Percentiles rank a stretch among this genome's conserved stretches.
Conservation (phyloP, 2,329 filamentous ascomycete genomes). For the Xylariales sp. region DNA sequence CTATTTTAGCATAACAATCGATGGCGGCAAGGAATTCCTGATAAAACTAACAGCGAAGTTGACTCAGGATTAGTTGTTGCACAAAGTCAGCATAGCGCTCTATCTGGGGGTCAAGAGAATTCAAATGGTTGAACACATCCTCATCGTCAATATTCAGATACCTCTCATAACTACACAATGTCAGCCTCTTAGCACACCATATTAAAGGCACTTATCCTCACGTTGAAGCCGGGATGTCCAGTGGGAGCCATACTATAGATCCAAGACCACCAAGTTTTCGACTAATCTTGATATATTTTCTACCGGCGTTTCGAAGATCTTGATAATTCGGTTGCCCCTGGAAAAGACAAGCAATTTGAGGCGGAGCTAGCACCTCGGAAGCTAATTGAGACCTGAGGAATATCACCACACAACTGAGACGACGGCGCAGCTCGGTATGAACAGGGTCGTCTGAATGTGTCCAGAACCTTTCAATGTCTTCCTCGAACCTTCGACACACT, state of each 20-base stretch:
- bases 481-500: slow-evolving; percentile 8
- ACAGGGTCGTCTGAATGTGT: slow-evolving; percentile 5
- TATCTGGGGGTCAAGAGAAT: slow-evolving; percentile 11
- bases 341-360: slow-evolving; percentile 14
- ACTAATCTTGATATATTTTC: slow-evolving; percentile 29
- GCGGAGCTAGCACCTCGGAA: slow-evolving; percentile 13
- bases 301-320: slow-evolving; percentile 25
- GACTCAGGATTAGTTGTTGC: slow-evolving; percentile 15
- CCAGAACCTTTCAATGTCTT: slow-evolving; percentile 21
- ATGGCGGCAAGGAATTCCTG: not conserved
- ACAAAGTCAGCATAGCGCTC: slow-evolving; percentile 15
- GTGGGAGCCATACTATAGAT: slow-evolving; percentile 25
- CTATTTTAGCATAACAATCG: too few species aligned
- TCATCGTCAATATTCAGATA: slow-evolving; percentile 29
- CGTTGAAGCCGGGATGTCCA: slow-evolving; percentile 27
- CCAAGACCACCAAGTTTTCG: slow-evolving; percentile 23
- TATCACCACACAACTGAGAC: slow-evolving; percentile 23
- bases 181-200: not conserved
- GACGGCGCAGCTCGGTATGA: slow-evolving; percentile 20
- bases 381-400: slow-evolving; percentile 23
- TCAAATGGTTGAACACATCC: slow-evolving; percentile 22
- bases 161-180: slow-evolving; percentile 21
- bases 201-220: slow-evolving; percentile 13
- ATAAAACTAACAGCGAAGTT: slow-evolving; percentile 1
- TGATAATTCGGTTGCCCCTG: slow-evolving; percentile 15